Conservation (phyloP, 1,284 basidiomycete genomes). For the Trametes sp. region DNA sequence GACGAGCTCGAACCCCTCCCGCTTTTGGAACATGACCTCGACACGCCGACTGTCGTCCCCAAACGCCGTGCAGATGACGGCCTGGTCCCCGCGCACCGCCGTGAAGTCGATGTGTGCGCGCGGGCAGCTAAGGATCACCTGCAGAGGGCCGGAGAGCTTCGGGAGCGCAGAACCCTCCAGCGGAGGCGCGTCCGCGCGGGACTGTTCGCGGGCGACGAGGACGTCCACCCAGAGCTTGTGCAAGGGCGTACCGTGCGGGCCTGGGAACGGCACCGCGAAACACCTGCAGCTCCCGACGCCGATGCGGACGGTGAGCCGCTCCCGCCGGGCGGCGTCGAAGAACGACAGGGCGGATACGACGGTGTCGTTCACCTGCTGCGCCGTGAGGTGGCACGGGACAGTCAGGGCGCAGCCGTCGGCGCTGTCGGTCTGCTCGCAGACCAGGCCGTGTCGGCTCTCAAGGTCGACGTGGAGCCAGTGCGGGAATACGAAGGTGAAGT, state of each 20-base stretch:
- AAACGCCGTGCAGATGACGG: background rate
- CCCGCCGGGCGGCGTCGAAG: background rate
- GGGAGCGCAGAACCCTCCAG: background rate
- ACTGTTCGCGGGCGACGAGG: background rate
- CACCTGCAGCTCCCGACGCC: constrained; percentile 3
- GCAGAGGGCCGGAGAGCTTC: background rate
- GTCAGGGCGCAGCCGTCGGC: background rate
- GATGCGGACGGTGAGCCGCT: constrained; percentile 1
- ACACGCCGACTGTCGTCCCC: background rate
- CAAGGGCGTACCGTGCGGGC: background rate
- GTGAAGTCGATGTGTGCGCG: constrained; percentile 7
- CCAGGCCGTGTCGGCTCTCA: background rate
- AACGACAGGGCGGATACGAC: background rate
- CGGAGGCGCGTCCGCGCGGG: background rate
- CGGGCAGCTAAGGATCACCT: background rate
- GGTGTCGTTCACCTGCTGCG: background rate
- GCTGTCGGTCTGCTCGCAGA: background rate
- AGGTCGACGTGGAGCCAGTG: constrained; percentile 1
- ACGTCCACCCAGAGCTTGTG: constrained; percentile 10
- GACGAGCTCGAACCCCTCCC: constrained; percentile 5
- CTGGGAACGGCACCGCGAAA: background rate
- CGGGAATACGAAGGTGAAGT: constrained; percentile 7
- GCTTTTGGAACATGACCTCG: background rate
- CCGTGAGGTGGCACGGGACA: constrained; percentile 2
- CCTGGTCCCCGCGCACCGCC: background rate